Evolutionary conservation across 192 early-diverging fungal species (phyloP), one percentile per base, ranked within the genome.

Genomic region (Coemansia sp.): DNA sequence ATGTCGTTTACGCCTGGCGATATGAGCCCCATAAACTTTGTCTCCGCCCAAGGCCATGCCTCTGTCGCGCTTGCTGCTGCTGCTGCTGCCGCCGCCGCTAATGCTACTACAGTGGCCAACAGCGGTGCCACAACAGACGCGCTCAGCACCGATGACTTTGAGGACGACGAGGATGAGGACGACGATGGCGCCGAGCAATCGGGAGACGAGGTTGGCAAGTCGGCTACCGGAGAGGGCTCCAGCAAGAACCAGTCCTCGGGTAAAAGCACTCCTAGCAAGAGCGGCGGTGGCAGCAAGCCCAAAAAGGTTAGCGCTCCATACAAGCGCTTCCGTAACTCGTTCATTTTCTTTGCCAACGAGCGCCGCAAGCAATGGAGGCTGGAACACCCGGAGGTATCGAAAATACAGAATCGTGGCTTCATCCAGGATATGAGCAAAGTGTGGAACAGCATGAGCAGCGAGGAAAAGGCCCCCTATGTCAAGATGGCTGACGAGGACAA

Each of bases 271-370:
- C 8, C 19, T 33, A 26, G 35, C 44, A 61, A 57, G 34, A 11
- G 53, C 9, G 23, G 25, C 25, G 11, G 18, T 27, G 34, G 49
- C 34, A 57, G 28, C 14, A 59, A 49, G 28, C 36, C 42, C 48
- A 44, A 51, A 22, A 57, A 48, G 39, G 23, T 33, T 2, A 47
- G 50, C 36, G 63, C 59, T 11, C 53, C 50, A 2, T 75, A 67
- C 53, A 75, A 75, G 37, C 64, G 72, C 5, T 75, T 75, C 53
- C 52, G 72, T 40, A 75, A 75, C 42, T 75, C 72, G 42, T 75
- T 75, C 41, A 75, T 75, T 15, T 75, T 66, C 52, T 75, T 75
- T 64, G 72, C 64, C 29, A 75, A 75, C 38, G 72, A 67, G 41
- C 45, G 54, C 6, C 72, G 72, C 43, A 60, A 60, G 57, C 57